Base-by-base conservation (phyloP, 2,329 filamentous ascomycete species). In the Pseudocercospora cruenta region DNA sequence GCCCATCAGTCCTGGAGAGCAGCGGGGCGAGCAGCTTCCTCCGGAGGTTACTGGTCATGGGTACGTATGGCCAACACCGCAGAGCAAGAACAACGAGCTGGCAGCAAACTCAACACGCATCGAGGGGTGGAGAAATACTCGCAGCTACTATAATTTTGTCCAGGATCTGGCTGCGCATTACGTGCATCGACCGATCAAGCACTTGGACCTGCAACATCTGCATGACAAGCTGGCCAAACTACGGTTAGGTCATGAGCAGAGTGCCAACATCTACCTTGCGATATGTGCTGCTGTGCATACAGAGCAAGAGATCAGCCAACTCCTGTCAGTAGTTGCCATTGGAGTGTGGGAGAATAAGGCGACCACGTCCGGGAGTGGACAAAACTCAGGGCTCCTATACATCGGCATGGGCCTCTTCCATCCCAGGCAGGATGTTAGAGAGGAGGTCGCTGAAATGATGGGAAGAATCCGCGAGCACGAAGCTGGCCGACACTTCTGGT, bases 111-210 rank as follows among this genome's bases (percentile, higher is more conserved):
- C 95, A 55, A 93, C 92, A 64, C 87, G 95, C 64, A 96, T 99
- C 68, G 95, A 99, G 81, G 95, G 94, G 64, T 99, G 95, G 95
- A 89, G 95, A 71, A 96, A 93, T 70, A 98, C 95, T 0, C 86
- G 95, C 67, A 96, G 92, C 75, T 99, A 99, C 77, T 97, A 96
- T 80, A 93, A 92, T 71, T 98, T 93, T 76, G 94, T 98, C 69
- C 77, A 77, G 64, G 78, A 79, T 58, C 73, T 78, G n/a, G 75
- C 76, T 16, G 70, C 74, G 28, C 73, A 71, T 63, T 79, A 77
- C 66, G 68, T 72, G 8, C 68, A 74, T 49, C 73, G 74, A 1
- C 90, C 92, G 0, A 85, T 94, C 49, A 91, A 93, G 70, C 87
- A 89, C n/a, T 84, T 96, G 19, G 95, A 99, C 77, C 82, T 99